Evolutionary conservation across 202 grass and related monocot genomes (phyloP).

Genomic region (Saccharum hybrid): DNA sequence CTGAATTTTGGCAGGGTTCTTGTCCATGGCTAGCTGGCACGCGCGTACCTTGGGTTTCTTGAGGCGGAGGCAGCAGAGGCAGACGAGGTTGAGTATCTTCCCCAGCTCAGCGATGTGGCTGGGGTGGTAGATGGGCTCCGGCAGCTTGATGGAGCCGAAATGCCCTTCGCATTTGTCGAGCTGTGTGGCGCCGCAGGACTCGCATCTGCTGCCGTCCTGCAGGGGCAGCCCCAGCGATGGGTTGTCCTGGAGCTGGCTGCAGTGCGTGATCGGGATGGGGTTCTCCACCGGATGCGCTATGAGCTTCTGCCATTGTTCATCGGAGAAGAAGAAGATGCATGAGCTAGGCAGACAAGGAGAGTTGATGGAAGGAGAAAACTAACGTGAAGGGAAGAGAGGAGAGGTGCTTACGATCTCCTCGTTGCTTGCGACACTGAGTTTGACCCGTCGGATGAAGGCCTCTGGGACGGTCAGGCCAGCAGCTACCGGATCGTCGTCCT

Average conservation of each 20-base stretch:
- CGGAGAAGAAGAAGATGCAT: not conserved
- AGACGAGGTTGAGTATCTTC: conserved; percentile 66
- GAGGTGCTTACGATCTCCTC: conserved; percentile 55
- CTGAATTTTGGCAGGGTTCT: not conserved
- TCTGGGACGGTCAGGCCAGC: not conserved
- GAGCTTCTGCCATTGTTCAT: not conserved
- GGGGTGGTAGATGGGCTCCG: conserved; percentile 70
- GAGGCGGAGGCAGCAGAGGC: conserved; percentile 68
- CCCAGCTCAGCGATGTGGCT: conserved; percentile 60
- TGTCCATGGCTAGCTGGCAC: not conserved
- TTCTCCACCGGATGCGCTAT: conserved; percentile 54
- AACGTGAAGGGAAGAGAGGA: not conserved
- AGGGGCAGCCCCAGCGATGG: conserved; percentile 78
- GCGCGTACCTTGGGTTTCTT: conserved; percentile 64
- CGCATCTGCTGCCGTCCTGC: conserved; percentile 59
- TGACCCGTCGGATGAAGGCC: conserved; percentile 52
- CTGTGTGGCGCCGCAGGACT: conserved; percentile 66
- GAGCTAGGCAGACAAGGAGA: not conserved
- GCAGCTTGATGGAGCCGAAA: conserved; percentile 80
- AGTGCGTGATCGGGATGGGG: conserved; percentile 59
- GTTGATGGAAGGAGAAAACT: not conserved
- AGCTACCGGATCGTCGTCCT: not conserved
- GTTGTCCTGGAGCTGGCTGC: conserved; percentile 65
- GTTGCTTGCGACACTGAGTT: conserved; percentile 44
- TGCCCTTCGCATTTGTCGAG: conserved; percentile 68